These are phyloP conservation scores for Blepharisma undulans DNA, from an alignment of 169 alveolate genomes.

Conservation along the genomic window DNA sequence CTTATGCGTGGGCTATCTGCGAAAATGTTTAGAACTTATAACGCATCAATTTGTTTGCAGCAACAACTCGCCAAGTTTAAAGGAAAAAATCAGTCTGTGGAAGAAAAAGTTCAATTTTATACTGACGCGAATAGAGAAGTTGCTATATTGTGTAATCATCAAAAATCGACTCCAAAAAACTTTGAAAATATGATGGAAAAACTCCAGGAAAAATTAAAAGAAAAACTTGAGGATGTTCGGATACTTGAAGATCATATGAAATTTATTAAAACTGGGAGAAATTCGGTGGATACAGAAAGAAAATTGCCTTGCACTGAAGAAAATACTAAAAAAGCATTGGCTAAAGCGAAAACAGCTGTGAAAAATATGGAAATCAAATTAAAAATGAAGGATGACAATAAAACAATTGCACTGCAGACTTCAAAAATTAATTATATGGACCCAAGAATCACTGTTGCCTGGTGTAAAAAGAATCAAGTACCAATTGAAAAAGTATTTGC, in stretches of 20 bases:
- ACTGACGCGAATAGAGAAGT: constrained; percentile 96
- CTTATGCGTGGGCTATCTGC: constrained; percentile 98
- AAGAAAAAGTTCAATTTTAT: constrained; percentile 68
- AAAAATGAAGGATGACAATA: constrained; percentile 93
- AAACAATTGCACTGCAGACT: constrained; percentile 97
- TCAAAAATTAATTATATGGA: constrained; percentile 99
- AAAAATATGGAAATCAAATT: constrained; percentile 64
- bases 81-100: constrained; percentile 1
- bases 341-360: constrained; percentile 49
- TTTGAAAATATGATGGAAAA: constrained; percentile 93
- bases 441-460: constrained; percentile 98
- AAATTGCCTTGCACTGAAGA: constrained; percentile 52
- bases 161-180: constrained; percentile 90
- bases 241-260: constrained; percentile 84
- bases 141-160: constrained; percentile 98
- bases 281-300: constrained; percentile 1
- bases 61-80: constrained; percentile 82
- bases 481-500: constrained; percentile 97
- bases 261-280: constrained; percentile 68
- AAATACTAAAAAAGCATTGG: constrained; percentile 42
- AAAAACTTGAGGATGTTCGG: constrained; percentile 83
- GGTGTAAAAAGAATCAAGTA: constrained; percentile 94
- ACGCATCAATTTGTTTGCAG: constrained; percentile 97
- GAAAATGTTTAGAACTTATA: constrained; percentile 99
- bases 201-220: constrained; percentile 85